Conservation (phyloP, 306 rosid genomes). For the Senna siamea region DNA sequence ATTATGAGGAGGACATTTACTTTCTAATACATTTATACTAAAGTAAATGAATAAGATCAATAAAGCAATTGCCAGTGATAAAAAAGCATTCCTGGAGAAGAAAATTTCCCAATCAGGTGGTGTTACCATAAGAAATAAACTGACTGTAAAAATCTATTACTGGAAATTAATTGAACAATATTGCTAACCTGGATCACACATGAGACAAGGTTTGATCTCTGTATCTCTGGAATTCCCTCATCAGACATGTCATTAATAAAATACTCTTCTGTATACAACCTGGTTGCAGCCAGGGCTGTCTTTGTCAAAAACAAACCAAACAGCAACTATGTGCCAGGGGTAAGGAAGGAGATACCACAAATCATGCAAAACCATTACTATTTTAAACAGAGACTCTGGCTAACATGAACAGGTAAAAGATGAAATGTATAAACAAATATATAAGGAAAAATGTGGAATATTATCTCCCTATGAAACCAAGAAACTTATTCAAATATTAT, state of each 20-base stretch:
- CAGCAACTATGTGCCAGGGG: conserved; percentile 23
- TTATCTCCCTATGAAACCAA: conserved; percentile 8
- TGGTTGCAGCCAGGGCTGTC: conserved; percentile 41
- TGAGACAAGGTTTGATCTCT: conserved; percentile 92
- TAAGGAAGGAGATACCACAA: conserved; percentile 23
- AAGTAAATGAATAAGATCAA: conserved; percentile 36
- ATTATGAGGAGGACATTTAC: neutral
- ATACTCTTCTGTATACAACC: conserved; percentile 94
- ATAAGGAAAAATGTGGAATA: neutral
- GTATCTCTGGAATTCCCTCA: conserved; percentile 95
- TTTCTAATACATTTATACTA: neutral
- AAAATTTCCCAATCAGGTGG: conserved; percentile 3
- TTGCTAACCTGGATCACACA: conserved; percentile 78
- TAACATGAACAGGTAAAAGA: conserved; percentile 6
- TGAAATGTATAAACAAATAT: conserved; percentile 6
- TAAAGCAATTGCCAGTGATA: conserved; percentile 15
- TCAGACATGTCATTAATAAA: conserved; percentile 73
- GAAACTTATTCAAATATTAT: conserved; percentile 5
- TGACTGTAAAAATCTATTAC: neutral
- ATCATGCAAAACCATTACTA: conserved; percentile 26
- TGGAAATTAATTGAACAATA: conserved; percentile 23
- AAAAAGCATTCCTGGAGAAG: conserved; percentile 31
- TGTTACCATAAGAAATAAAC: conserved; percentile 13
- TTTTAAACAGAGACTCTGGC: neutral
- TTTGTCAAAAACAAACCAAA: neutral